Base-by-base conservation (phyloP, 2,329 filamentous ascomycete genomes). In the Pseudogymnoascus sp. region DNA sequence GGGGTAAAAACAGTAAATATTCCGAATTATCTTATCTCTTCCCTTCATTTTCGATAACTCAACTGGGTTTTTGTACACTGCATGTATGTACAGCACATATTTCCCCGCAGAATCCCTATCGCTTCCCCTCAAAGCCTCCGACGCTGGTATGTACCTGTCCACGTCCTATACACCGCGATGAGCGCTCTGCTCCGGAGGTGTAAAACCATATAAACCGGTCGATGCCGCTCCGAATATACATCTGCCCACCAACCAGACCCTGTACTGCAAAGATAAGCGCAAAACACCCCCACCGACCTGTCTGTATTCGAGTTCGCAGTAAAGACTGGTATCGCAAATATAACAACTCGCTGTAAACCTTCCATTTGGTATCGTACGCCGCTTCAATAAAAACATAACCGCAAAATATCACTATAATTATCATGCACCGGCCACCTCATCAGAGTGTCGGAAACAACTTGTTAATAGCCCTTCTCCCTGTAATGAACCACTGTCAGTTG, bases 371-470 rank as follows among this genome's bases (percentile, higher is more conserved):
- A 53, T 53, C 47, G n/a, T 53, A 28, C 28, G 47, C 15, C 47
- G 47, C 28, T 53, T 35, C n/a, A 53, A 53, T 53, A 8, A 53
- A 53, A 15, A 53, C 47, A 53, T 53, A 53, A 53, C 47, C 28
- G 47, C 6, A 53, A 53, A 53, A 53, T 15, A 53, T 53, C 47
- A 53, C 28, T 35, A 53, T 53, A 20, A 35, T 53, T 53, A 53
- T 35, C 20, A 53, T 53, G 47, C 18, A 53, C 28, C 11, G 9
- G 28, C 15, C 33, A 33, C n/a, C 25, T 60, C 59, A 64, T 62
- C 53, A 65, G 62, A 68, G 70, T 11, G 68, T 68, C n/a, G 69
- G 69, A 58, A 71, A 71, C 37, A 62, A 58, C 25, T 58, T 66
- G n/a, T 61, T 60, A 4, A 71, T 30, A 25, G 61, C 64, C 50